Percentiles rank a stretch among this genome's conserved stretches.
phyloP scores from a whole-genome alignment of 2,329 filamentous ascomycete species.

The Aspergillus ibericus region DNA sequence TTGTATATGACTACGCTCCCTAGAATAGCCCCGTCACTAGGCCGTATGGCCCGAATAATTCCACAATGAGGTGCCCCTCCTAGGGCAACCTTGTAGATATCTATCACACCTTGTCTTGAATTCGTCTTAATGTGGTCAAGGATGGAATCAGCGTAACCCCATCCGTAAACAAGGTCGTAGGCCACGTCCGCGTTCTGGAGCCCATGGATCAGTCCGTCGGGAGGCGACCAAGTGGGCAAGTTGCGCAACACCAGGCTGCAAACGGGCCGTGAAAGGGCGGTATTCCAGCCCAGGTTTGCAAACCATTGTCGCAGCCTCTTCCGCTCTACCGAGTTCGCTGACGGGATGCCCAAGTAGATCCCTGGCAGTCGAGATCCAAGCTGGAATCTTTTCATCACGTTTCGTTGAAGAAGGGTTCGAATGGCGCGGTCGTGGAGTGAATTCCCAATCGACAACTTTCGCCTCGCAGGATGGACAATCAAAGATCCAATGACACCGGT shows the following conservation, averaged over 20 bases:
- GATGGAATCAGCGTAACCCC: slow-evolving; percentile 72
- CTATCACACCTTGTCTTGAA: slow-evolving; percentile 73
- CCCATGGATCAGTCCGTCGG: slow-evolving; percentile 72
- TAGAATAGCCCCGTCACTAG: slow-evolving; percentile 65
- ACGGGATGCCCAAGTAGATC: slow-evolving; percentile 83
- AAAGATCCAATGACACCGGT: slow-evolving; percentile 79
- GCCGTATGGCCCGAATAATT: slow-evolving; percentile 77
- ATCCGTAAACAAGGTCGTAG: slow-evolving; percentile 80
- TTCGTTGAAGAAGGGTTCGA: slow-evolving; percentile 68
- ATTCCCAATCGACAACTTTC: slow-evolving; percentile 85
- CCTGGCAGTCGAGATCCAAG: slow-evolving; percentile 78
- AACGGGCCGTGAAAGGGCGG: slow-evolving; percentile 60
- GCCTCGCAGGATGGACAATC: slow-evolving; percentile 83
- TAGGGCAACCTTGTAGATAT: slow-evolving; percentile 76
- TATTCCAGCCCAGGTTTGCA: slow-evolving; percentile 85
- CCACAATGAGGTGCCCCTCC: slow-evolving; percentile 71
- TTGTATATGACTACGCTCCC: slow-evolving; percentile 80
- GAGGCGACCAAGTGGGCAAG: slow-evolving; percentile 70
- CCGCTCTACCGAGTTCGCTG: slow-evolving; percentile 60
- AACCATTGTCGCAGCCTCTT: slow-evolving; percentile 76
- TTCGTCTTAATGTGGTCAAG: slow-evolving; percentile 72
- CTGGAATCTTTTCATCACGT: slow-evolving; percentile 75
- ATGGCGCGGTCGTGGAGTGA: slow-evolving; percentile 86
- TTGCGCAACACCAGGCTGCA: slow-evolving; percentile 74
- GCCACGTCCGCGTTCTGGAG: slow-evolving; percentile 71